Evolutionary conservation across 2,329 filamentous ascomycete genomes (phyloP).

Genomic region (Aspergillus sp.): DNA sequence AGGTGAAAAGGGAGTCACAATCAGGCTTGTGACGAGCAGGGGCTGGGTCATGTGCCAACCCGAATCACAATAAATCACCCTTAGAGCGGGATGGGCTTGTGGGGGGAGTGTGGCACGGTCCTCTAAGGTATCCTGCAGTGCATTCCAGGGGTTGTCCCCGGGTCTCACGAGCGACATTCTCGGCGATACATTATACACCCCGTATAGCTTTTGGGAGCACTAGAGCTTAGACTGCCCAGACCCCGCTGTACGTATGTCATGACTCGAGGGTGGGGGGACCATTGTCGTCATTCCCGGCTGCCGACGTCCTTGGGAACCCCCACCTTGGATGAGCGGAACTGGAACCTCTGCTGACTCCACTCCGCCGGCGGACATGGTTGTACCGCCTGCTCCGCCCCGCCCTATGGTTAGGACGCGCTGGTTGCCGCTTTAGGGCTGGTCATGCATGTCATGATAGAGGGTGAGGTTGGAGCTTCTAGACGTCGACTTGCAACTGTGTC

Average conservation of each 20-base stretch:
- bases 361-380: conserved; percentile 17
- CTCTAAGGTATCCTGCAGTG: conserved; percentile 1
- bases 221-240: background rate
- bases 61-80: background rate
- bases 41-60: conserved; percentile 13
- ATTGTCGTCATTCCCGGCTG: background rate
- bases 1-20: background rate
- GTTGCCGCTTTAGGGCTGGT: conserved; percentile 33
- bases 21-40: conserved; percentile 8
- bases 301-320: background rate
- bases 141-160: background rate
- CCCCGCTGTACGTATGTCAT: background rate
- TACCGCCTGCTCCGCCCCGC: conserved; percentile 35
- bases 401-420: conserved; percentile 27
- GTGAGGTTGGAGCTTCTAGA: background rate
- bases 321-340: background rate
- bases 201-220: background rate
- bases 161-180: background rate
- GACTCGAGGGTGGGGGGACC: background rate
- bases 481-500: background rate
- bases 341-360: conserved; percentile 13
- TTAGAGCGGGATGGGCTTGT: background rate
- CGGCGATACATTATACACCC: background rate
- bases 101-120: conserved; percentile 11
- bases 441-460: background rate